Conservation (phyloP, 352 stramenopile species). For the Aphanomyces invadans region DNA sequence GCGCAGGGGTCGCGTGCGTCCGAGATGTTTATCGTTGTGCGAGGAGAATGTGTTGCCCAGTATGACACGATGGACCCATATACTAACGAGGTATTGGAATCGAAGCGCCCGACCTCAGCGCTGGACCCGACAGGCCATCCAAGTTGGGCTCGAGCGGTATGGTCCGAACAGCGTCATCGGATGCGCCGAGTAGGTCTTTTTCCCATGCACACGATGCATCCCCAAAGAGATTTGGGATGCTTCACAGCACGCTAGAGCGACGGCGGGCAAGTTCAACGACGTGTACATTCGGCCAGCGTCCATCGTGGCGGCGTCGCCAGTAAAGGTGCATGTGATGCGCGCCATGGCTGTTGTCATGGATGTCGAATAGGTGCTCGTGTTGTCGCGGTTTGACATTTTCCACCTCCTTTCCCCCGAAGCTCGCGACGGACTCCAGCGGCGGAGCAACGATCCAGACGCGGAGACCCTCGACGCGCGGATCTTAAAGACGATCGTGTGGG, state of each 20-base stretch:
- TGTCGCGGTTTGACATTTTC: slow-evolving; percentile 82
- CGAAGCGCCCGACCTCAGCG: too few relatives aligned
- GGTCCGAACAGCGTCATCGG: slow-evolving; percentile 67
- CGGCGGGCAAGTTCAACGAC: slow-evolving; percentile 72
- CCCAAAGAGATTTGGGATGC: too few relatives aligned
- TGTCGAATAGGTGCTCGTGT: slow-evolving; percentile 38
- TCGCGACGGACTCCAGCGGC: slow-evolving; percentile 58
- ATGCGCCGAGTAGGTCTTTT: slow-evolving; percentile 65
- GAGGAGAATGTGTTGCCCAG: slow-evolving; percentile 65
- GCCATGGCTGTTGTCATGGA: not conserved
- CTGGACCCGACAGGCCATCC: slow-evolving; percentile 4
- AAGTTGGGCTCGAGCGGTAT: slow-evolving; percentile 47
- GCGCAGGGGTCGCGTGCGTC: slow-evolving; percentile 49
- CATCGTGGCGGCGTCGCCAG: slow-evolving; percentile 61
- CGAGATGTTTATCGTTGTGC: slow-evolving; percentile 67
- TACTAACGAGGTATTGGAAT: slow-evolving; percentile 48
- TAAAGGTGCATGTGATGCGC: slow-evolving; percentile 37
- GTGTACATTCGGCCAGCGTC: slow-evolving; percentile 70
- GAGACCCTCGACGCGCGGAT: slow-evolving; percentile 64
- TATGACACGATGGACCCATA: slow-evolving; percentile 71
- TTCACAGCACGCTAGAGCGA: slow-evolving; percentile 35
- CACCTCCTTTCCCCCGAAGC: slow-evolving; percentile 62
- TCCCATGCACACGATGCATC: too few relatives aligned
- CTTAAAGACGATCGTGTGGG: slow-evolving; percentile 69
- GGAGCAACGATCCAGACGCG: slow-evolving; percentile 41